These are phyloP conservation scores for Noccaea bulbosa DNA, from an alignment of 345 rosid species.

Conservation along the genomic window DNA sequence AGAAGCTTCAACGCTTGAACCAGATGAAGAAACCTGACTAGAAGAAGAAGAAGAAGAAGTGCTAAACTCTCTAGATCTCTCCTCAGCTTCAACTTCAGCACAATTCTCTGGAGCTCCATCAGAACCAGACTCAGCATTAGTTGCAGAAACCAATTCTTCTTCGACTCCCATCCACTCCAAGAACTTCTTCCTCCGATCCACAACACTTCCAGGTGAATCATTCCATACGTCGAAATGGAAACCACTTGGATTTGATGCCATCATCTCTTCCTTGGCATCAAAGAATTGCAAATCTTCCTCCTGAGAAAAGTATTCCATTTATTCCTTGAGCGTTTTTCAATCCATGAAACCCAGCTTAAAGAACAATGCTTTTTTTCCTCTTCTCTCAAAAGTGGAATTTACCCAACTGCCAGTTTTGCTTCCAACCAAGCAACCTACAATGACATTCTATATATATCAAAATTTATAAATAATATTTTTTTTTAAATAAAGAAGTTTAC, in stretches of 20 bases:
- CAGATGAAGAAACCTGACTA: conserved; percentile 48
- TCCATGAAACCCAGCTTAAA: conserved; percentile 68
- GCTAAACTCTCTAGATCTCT: conserved; percentile 51
- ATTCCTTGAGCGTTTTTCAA: conserved; percentile 52
- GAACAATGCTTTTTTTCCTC: conserved; percentile 42
- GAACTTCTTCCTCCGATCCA: conserved; percentile 53
- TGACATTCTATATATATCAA: conserved; percentile 30
- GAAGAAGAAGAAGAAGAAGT: conserved; percentile 43
- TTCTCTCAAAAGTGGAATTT: conserved; percentile 43
- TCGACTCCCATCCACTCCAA: conserved; percentile 54
- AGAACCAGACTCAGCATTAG: conserved; percentile 34
- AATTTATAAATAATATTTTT: conserved; percentile 16
- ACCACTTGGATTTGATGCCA: conserved; percentile 46
- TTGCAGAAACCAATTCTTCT: conserved; percentile 11
- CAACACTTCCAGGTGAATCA: conserved; percentile 51
- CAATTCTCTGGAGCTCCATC: conserved; percentile 47
- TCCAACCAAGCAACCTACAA: conserved; percentile 63
- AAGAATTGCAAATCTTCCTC: conserved; percentile 70
- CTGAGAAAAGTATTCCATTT: conserved; percentile 69
- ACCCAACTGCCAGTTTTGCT: conserved; percentile 52
- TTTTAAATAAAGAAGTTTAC: conserved; percentile 27
- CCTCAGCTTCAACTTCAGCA: conserved; percentile 50
- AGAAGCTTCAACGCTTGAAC: conserved; percentile 44
- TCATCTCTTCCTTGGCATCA: conserved; percentile 69
- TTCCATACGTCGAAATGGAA: conserved; percentile 51